These are phyloP conservation scores for Geotrichum carabidarum DNA, from an alignment of 1,139 yeast genomes.

Conservation along the genomic window DNA sequence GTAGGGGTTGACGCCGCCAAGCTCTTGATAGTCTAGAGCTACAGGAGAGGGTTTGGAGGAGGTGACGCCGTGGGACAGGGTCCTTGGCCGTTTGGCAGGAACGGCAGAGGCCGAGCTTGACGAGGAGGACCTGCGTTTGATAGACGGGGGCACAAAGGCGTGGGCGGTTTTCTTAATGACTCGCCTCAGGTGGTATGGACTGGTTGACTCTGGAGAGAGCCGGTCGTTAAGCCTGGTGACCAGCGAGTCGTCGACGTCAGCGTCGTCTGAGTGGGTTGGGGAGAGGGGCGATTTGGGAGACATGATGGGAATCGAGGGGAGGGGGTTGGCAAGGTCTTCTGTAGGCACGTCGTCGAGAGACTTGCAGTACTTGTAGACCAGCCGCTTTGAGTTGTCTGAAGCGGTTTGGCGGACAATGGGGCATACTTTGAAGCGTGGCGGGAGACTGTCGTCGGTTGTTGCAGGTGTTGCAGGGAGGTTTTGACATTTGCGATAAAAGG, in stretches of 20 bases:
- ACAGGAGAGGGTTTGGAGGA: not conserved
- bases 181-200: slow-evolving; percentile 25
- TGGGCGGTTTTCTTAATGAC: slow-evolving; percentile 30
- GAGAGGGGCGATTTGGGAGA: slow-evolving; percentile 19
- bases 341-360: slow-evolving; percentile 4
- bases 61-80: not conserved
- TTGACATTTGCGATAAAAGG: slow-evolving; percentile 33
- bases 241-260: not conserved
- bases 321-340: not conserved
- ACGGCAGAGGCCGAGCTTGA: slow-evolving; percentile 14
- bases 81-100: not conserved
- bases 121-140: slow-evolving; percentile 18
- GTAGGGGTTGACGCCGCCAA: slow-evolving; percentile 26
- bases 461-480: slow-evolving; percentile 7
- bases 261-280: slow-evolving; percentile 19
- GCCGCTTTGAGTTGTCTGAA: slow-evolving; percentile 4
- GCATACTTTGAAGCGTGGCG: slow-evolving; percentile 21
- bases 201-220: slow-evolving; percentile 19
- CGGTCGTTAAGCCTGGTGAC: slow-evolving; percentile 7
- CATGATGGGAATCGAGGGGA: slow-evolving; percentile 10
- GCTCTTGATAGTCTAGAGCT: slow-evolving; percentile 6
- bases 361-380: slow-evolving; percentile 10
- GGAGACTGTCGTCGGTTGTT: not conserved
- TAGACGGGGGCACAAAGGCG: slow-evolving; percentile 27
- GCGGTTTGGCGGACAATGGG: slow-evolving; percentile 8